phyloP scores from a whole-genome alignment of 148 eudicot species.

The Rhododendron ovatum region DNA sequence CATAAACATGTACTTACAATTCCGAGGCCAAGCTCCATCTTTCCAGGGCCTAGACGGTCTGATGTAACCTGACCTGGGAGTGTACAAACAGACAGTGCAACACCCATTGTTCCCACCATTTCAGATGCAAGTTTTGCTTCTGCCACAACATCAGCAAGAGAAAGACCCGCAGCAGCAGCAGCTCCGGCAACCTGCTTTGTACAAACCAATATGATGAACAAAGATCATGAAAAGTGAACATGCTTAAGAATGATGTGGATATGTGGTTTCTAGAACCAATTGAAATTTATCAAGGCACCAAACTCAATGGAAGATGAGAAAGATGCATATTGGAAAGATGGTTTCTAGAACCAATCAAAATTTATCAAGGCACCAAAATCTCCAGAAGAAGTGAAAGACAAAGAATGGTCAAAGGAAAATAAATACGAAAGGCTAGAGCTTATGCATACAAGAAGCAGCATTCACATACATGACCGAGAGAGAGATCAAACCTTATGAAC shows the following conservation, averaged over 20 bases:
- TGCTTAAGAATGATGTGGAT: neutral
- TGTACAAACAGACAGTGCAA: slow-evolving; percentile 94
- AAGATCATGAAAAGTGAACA: neutral
- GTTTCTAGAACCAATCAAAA: neutral
- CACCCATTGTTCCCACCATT: slow-evolving; percentile 95
- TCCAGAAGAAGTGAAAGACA: neutral
- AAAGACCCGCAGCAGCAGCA: slow-evolving; percentile 80
- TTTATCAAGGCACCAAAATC: neutral
- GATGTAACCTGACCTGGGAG: slow-evolving; percentile 84
- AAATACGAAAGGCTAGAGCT: neutral
- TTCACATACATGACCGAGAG: neutral
- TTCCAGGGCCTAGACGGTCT: slow-evolving; percentile 96
- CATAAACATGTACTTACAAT: slow-evolving; percentile 51
- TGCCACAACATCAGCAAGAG: slow-evolving; percentile 75
- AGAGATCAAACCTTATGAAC: slow-evolving; percentile 70
- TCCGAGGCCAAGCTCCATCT: slow-evolving; percentile 99
- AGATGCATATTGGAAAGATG: neutral
- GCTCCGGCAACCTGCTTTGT: slow-evolving; percentile 83
- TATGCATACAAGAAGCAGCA: neutral
- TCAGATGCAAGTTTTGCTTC: slow-evolving; percentile 88
- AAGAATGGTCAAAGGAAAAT: neutral
- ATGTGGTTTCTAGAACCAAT: neutral
- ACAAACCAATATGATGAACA: slow-evolving; percentile 3
- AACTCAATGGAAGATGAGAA: neutral
- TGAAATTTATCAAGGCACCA: neutral